These are phyloP conservation scores for Candida pseudofarinosa DNA, from an alignment of 805 yeast genomes.

Conservation along the genomic window DNA sequence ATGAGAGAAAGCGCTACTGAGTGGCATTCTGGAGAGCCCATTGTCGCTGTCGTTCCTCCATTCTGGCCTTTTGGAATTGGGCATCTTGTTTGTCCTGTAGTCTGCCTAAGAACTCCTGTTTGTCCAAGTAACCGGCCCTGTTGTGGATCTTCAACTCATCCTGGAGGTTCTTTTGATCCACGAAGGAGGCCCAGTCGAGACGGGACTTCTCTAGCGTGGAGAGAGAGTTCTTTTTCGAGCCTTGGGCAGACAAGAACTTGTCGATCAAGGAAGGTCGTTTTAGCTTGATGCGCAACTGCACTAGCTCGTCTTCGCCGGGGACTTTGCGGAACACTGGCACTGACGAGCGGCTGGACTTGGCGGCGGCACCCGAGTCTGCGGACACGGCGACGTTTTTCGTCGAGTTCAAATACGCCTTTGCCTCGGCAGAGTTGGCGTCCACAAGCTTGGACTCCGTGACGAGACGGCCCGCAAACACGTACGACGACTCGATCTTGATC, in stretches of 20 bases:
- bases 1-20: not conserved
- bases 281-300: conserved; percentile 49
- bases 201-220: conserved; percentile 91
- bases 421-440: conserved; percentile 76
- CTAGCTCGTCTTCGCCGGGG: conserved; percentile 26
- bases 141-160: conserved; percentile 80
- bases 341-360: conserved; percentile 7
- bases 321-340: conserved; percentile 33
- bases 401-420: conserved; percentile 69
- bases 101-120: conserved; percentile 81
- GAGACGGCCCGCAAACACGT: conserved; percentile 85
- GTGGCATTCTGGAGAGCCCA: conserved; percentile 6
- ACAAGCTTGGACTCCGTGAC: conserved; percentile 78
- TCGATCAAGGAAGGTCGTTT: conserved; percentile 75
- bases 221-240: conserved; percentile 63
- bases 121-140: conserved; percentile 87
- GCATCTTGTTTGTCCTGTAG: conserved; percentile 59
- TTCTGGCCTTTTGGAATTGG: conserved; percentile 43
- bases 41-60: conserved; percentile 23
- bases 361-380: conserved; percentile 9
- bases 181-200: conserved; percentile 92
- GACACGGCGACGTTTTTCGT: conserved; percentile 31
- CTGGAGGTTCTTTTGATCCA: conserved; percentile 76
- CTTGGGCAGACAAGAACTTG: conserved; percentile 63
- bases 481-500: conserved; percentile 70